These are phyloP conservation scores for Eucalyptus camaldulensis DNA, from an alignment of 345 rosid species.

Conservation along the genomic window DNA sequence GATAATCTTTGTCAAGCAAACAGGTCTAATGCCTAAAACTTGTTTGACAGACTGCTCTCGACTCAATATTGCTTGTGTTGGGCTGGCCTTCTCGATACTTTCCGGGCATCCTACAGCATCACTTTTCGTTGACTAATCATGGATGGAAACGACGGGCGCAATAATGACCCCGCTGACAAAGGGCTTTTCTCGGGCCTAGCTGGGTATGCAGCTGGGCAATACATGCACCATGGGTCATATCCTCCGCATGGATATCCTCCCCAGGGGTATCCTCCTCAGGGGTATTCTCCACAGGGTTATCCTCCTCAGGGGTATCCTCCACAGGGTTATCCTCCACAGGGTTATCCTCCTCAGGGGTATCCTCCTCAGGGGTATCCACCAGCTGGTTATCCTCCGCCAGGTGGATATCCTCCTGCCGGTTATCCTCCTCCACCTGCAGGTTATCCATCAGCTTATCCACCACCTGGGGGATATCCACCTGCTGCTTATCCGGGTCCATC, in stretches of 20 bases:
- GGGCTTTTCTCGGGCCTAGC: slow-evolving; percentile 58
- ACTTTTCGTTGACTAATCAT: background rate
- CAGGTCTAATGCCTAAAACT: background rate
- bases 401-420: slow-evolving; percentile 39
- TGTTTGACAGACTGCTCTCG: background rate
- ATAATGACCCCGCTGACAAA: slow-evolving; percentile 31
- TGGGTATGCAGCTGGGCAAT: slow-evolving; percentile 46
- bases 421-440: slow-evolving; percentile 18
- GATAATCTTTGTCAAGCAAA: background rate
- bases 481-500: slow-evolving; percentile 46
- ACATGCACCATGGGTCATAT: slow-evolving; percentile 6
- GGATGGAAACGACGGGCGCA: slow-evolving; percentile 6
- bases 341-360: slow-evolving; percentile 5
- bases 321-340: background rate
- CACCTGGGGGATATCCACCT: slow-evolving; percentile 16
- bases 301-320: background rate
- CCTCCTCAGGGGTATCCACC: slow-evolving; percentile 32
- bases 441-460: slow-evolving; percentile 9
- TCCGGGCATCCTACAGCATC: background rate
- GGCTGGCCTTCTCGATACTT: background rate
- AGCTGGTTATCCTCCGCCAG: slow-evolving; percentile 20
- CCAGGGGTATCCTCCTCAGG: background rate
- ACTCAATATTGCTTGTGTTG: background rate
- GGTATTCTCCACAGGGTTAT: background rate
- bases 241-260: background rate